These are phyloP conservation scores for Silene latifolia DNA, from an alignment of 148 eudicot species.

Conservation along the genomic window DNA sequence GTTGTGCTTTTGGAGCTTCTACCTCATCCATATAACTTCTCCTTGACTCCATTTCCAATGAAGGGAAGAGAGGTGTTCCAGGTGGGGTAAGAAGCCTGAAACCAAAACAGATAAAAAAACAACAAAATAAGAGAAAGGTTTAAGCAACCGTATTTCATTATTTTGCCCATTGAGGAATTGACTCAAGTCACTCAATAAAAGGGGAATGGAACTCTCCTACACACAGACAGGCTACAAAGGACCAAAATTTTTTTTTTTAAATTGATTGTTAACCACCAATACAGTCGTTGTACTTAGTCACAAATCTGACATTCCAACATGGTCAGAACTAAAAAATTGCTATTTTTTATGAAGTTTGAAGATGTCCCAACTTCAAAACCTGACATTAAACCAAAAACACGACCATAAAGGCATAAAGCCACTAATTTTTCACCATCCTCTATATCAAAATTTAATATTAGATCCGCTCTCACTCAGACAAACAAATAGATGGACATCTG, in stretches of 20 bases:
- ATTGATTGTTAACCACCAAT: not conserved
- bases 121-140: not conserved
- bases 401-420: not conserved
- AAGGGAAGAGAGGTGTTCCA: constrained; percentile 65
- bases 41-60: constrained; percentile 56
- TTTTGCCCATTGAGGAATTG: not conserved
- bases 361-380: not conserved
- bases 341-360: not conserved
- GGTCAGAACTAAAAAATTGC: not conserved
- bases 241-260: not conserved
- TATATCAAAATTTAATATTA: not conserved
- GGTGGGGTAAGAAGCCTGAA: constrained; percentile 88
- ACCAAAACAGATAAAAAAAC: not conserved
- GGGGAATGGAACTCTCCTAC: not conserved
- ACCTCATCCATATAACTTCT: constrained; percentile 38
- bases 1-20: constrained; percentile 53
- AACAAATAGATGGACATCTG: not conserved
- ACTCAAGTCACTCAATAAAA: not conserved
- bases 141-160: constrained; percentile 2
- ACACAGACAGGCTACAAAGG: constrained; percentile 1
- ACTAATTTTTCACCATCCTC: not conserved
- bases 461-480: not conserved
- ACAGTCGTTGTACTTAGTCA: not conserved
- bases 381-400: not conserved
- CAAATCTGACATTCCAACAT: not conserved